Percentiles rank a stretch among this genome's conserved stretches.
phyloP scores from a whole-genome alignment of 2,329 filamentous ascomycete genomes.

The Conoideocrella luteorostrata region DNA sequence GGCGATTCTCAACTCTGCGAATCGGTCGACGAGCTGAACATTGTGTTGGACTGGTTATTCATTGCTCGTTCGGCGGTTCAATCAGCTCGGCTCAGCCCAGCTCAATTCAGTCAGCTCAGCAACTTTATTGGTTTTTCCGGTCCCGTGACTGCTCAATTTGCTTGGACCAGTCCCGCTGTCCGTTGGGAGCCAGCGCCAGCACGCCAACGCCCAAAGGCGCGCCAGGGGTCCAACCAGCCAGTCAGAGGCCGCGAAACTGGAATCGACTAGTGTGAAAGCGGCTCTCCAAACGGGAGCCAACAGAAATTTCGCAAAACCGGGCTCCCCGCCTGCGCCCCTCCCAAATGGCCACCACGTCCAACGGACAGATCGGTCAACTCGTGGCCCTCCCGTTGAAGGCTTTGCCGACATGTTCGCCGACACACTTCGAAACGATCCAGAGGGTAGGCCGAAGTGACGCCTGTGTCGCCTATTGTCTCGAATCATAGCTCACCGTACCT shows the following conservation, averaged over 20 bases:
- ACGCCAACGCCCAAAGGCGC: no score
- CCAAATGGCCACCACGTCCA: slow-evolving; percentile 1
- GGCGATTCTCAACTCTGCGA: no score
- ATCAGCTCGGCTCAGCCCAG: no score
- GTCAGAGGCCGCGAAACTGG: not conserved
- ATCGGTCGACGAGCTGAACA: no score
- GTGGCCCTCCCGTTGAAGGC: slow-evolving; percentile 4
- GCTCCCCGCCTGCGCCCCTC: not conserved
- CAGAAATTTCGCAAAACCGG: slow-evolving; percentile 1
- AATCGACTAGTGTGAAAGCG: slow-evolving; percentile 1
- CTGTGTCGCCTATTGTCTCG: slow-evolving; percentile 9
- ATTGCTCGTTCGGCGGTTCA: no score
- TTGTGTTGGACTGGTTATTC: no score
- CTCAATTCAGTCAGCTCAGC: no score
- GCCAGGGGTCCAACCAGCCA: not conserved
- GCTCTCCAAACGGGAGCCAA: not conserved
- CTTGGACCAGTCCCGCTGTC: not conserved
- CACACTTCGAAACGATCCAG: slow-evolving; percentile 9
- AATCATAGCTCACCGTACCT: slow-evolving; percentile 6
- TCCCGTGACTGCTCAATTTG: not conserved
- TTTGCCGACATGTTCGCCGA: slow-evolving; percentile 12
- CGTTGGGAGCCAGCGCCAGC: no score
- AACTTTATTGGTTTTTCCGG: not conserved
- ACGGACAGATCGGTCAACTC: slow-evolving; percentile 8
- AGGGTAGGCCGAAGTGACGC: slow-evolving; percentile 10